Evolutionary conservation across 495 filamentous ascomycete genomes (phyloP).

Genomic region (Pyrenula aspistea): DNA sequence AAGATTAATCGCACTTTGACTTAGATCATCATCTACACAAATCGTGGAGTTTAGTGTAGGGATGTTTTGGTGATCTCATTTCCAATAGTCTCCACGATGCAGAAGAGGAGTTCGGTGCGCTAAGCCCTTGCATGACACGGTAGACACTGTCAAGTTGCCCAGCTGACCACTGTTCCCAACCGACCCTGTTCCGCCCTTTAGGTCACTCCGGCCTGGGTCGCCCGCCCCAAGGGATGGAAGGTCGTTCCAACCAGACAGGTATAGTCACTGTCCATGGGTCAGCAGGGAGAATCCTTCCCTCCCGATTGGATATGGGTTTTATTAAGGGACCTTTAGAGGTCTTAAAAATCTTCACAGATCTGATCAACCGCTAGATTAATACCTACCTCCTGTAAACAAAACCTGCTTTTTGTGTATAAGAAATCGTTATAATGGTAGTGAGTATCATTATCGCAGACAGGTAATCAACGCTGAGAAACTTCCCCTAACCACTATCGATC

Average conservation of each 20-base stretch:
- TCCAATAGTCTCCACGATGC: not conserved
- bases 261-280: no score
- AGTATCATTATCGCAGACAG: not conserved
- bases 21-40: not conserved
- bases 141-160: no score
- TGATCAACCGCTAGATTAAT: not conserved
- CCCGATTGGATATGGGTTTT: not conserved
- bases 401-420: not conserved
- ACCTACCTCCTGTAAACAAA: not conserved
- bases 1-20: not conserved
- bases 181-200: no score
- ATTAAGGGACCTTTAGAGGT: not conserved
- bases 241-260: no score
- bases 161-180: no score
- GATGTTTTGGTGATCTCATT: not conserved
- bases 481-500: not conserved
- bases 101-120: not conserved
- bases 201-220: not conserved
- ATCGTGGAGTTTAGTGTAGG: not conserved
- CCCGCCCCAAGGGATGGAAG: not conserved
- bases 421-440: not conserved
- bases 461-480: not conserved
- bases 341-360: not conserved
- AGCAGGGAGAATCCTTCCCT: not conserved
- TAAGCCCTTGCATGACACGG: no score